Percentiles rank a stretch among this genome's conserved stretches.
These are phyloP conservation scores for Nemania abortiva DNA, from an alignment of 2,329 filamentous ascomycete species.

Conservation along the genomic window DNA sequence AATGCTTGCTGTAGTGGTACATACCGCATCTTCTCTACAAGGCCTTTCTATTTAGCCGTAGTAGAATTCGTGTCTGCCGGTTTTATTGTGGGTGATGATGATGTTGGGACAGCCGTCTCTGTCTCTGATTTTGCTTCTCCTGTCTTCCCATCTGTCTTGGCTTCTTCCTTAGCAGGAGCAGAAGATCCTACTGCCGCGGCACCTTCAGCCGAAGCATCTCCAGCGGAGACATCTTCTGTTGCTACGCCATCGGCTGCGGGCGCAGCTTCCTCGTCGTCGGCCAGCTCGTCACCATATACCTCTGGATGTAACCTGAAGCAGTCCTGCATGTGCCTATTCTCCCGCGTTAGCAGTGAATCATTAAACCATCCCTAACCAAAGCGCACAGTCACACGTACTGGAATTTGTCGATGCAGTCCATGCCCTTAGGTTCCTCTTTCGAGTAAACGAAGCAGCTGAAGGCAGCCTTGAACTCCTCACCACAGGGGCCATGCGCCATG, in stretches of 20 bases:
- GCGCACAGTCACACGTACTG: conserved; percentile 69
- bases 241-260: conserved; percentile 43
- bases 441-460: conserved; percentile 99
- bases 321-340: conserved; percentile 87
- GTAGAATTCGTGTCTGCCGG: neutral
- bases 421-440: conserved; percentile 93
- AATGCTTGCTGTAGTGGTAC: conserved; percentile 28
- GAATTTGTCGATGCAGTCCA: conserved; percentile 98
- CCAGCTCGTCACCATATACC: conserved; percentile 89
- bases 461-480: conserved; percentile 92
- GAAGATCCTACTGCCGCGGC: conserved; percentile 42
- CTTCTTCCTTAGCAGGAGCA: conserved; percentile 15
- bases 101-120: neutral
- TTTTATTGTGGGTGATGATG: conserved; percentile 11
- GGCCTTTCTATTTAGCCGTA: conserved; percentile 15
- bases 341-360: conserved; percentile 45
- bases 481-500: conserved; percentile 96
- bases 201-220: conserved; percentile 35
- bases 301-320: conserved; percentile 96
- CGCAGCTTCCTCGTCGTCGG: conserved; percentile 71
- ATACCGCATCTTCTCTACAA: conserved; percentile 1
- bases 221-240: conserved; percentile 47
- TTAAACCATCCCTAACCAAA: conserved; percentile 40
- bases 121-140: conserved; percentile 20
- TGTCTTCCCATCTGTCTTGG: conserved; percentile 31